Evolutionary conservation across 2,329 filamentous ascomycete genomes (phyloP).

Genomic region (Talaromyces sp.): DNA sequence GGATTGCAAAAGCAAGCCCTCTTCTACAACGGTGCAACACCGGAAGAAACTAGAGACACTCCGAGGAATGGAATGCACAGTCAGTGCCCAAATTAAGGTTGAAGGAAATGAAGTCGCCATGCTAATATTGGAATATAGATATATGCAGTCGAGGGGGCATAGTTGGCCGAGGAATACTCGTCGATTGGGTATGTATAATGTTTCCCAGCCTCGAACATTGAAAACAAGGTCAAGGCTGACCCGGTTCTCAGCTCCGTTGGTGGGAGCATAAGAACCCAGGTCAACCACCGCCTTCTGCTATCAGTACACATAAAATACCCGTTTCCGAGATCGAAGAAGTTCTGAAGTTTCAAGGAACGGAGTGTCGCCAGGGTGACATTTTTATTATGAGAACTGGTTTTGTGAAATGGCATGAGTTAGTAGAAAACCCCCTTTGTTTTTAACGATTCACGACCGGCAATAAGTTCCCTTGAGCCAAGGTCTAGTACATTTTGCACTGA

Average conservation of each 20-base stretch:
- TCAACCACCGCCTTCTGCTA: not conserved
- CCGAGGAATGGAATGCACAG: conserved; percentile 1
- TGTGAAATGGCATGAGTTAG: conserved; percentile 8
- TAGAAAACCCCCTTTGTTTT: no score
- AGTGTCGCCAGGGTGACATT: not conserved
- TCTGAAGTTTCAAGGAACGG: not conserved
- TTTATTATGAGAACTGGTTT: not conserved
- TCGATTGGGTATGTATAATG: not conserved
- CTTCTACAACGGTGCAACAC: conserved; percentile 4
- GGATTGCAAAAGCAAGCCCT: not conserved
- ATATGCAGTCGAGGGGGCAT: not conserved
- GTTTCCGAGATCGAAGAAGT: conserved; percentile 3
- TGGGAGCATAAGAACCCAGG: not conserved
- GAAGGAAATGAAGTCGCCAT: not conserved
- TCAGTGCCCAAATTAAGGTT: not conserved
- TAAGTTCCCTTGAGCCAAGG: not conserved
- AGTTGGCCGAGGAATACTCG: not conserved
- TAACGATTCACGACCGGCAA: no score
- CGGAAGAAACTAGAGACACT: not conserved
- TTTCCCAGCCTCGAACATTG: not conserved
- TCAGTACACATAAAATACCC: not conserved
- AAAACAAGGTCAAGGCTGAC: not conserved
- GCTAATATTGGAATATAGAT: not conserved
- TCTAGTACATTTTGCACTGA: not conserved
- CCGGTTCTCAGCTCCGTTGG: not conserved